These are phyloP conservation scores for Sphaceloma murrayae DNA, from an alignment of 2,329 filamentous ascomycete genomes.

Conservation along the genomic window DNA sequence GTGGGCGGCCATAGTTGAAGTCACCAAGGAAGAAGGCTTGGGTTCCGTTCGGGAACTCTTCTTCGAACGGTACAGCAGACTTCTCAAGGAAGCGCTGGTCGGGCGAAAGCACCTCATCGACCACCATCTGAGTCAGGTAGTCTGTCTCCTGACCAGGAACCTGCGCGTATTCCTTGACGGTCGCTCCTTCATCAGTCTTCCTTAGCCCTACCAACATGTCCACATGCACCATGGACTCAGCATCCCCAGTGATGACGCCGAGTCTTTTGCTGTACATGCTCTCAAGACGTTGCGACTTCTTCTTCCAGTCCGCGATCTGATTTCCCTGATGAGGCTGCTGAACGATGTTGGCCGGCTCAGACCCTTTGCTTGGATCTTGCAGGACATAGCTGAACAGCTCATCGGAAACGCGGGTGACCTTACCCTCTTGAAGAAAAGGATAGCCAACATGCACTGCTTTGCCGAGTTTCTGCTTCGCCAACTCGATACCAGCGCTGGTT, in stretches of 20 bases:
- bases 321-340: conserved; percentile 61
- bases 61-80: conserved; percentile 73
- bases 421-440: conserved; percentile 89
- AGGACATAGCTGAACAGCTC: conserved; percentile 84
- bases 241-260: conserved; percentile 73
- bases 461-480: conserved; percentile 70
- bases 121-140: conserved; percentile 83
- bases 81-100: conserved; percentile 90
- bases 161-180: conserved; percentile 83
- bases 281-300: conserved; percentile 75
- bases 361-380: conserved; percentile 41
- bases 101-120: conserved; percentile 81
- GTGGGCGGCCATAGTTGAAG: conserved; percentile 79
- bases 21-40: conserved; percentile 90
- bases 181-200: conserved; percentile 84
- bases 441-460: conserved; percentile 85
- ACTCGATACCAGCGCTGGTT: conserved; percentile 56
- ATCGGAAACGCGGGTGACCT: conserved; percentile 79
- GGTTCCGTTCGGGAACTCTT: conserved; percentile 79
- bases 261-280: conserved; percentile 82
- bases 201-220: conserved; percentile 85
- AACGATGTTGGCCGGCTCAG: conserved; percentile 44
- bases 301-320: conserved; percentile 74
- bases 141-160: conserved; percentile 79
- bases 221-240: conserved; percentile 84